phyloP scores from a whole-genome alignment of 2,329 filamentous ascomycete species.

The Fusarium dimerum region DNA sequence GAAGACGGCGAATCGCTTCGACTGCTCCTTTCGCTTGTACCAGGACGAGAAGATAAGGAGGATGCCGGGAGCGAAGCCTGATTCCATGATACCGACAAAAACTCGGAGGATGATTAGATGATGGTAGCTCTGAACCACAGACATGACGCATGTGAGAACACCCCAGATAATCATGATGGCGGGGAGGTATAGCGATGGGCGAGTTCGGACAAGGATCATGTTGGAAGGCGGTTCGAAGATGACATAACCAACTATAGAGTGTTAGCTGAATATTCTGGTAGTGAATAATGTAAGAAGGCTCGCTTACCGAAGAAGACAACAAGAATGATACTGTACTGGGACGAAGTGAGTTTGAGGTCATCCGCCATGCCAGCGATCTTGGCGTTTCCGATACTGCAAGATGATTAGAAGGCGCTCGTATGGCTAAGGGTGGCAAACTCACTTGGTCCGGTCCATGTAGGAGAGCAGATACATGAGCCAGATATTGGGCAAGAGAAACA shows the following conservation, averaged over 20 bases:
- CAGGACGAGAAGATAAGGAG: slow-evolving; percentile 65
- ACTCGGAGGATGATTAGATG: slow-evolving; percentile 41
- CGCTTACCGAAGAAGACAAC: slow-evolving; percentile 58
- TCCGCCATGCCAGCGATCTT: slow-evolving; percentile 49
- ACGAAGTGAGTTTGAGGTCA: slow-evolving; percentile 51
- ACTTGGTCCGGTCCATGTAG: slow-evolving; percentile 67
- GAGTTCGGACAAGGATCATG: slow-evolving; percentile 61
- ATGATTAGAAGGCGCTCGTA: neutral
- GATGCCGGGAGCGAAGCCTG: slow-evolving; percentile 62
- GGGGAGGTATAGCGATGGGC: slow-evolving; percentile 65
- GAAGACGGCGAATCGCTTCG: slow-evolving; percentile 57
- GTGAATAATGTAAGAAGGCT: too few species aligned
- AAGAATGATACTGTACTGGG: slow-evolving; percentile 61
- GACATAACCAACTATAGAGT: slow-evolving; percentile 57
- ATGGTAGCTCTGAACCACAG: slow-evolving; percentile 27
- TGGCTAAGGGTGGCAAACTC: slow-evolving; percentile 24
- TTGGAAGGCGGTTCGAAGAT: slow-evolving; percentile 67
- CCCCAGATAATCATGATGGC: slow-evolving; percentile 61
- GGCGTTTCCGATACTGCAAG: slow-evolving; percentile 46
- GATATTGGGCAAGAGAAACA: slow-evolving; percentile 51
- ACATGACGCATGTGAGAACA: slow-evolving; percentile 31
- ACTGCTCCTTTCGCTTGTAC: slow-evolving; percentile 50
- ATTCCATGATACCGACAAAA: slow-evolving; percentile 56
- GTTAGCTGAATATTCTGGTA: too few species aligned
- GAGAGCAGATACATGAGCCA: slow-evolving; percentile 59